These are phyloP conservation scores for Kregervanrija delftensis DNA, from an alignment of 805 yeast genomes.

Conservation along the genomic window DNA sequence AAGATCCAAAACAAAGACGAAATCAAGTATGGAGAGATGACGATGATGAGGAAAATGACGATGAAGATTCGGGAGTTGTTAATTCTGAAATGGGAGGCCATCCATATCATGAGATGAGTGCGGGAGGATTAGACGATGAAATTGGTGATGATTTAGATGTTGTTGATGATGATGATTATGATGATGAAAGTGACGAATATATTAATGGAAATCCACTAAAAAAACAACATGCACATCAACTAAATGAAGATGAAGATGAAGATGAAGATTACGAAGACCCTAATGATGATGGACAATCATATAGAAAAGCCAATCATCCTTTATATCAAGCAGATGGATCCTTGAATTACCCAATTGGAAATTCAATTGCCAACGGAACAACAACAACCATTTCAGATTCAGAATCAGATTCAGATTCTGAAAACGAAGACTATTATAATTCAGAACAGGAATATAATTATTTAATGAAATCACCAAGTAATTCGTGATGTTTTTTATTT, in stretches of 20 bases:
- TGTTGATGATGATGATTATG: constrained; percentile 44
- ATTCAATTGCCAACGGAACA: constrained; percentile 13
- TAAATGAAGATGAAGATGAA: constrained; percentile 6
- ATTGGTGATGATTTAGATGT: constrained; percentile 26
- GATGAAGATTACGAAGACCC: constrained; percentile 75
- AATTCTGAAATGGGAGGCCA: constrained; percentile 28
- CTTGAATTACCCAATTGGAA: constrained; percentile 16
- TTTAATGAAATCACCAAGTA: too few relatives aligned
- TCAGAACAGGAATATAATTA: too few relatives aligned
- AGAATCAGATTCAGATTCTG: constrained; percentile 19
- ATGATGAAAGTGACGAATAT: constrained; percentile 15
- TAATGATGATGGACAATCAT: constrained; percentile 74
- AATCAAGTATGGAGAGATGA: constrained; percentile 6
- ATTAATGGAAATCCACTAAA: neutral
- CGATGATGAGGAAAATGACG: neutral
- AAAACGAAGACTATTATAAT: neutral
- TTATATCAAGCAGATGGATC: constrained; percentile 45
- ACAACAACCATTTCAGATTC: neutral
- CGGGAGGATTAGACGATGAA: constrained; percentile 38
- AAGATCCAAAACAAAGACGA: constrained; percentile 17
- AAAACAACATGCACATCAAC: too few relatives aligned
- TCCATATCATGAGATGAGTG: constrained; percentile 28
- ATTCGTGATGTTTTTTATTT: too few relatives aligned
- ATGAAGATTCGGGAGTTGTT: constrained; percentile 7
- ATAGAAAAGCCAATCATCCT: constrained; percentile 55